Evolutionary conservation across 495 filamentous ascomycete species (phyloP), one percentile per base, ranked within the genome.

Genomic region (Xylaria bambusicola): DNA sequence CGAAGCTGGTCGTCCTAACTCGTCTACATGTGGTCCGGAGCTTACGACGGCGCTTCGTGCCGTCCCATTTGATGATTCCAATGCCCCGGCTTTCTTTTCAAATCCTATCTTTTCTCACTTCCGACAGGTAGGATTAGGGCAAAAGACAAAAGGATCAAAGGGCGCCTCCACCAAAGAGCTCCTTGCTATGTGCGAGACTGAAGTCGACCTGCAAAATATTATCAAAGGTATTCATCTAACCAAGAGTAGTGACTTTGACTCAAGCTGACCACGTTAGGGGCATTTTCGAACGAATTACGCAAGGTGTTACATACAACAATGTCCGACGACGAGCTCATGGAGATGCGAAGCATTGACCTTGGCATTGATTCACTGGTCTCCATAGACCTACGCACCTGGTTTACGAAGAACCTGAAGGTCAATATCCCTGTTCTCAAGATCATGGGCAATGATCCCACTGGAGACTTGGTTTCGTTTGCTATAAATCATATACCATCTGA

Each of bases 371-470:
- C 75, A 0, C 53, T 75, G 15, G 56, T 75, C 7, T 64, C 73
- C 3, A 65, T 77, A 18, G 71, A 73, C 26, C 52, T 75, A 12
- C 62, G 73, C 12, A 59, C 64, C 2, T 75, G 75, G 73, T 73
- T 75, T 44, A 36, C 71, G 36, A 73, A 68, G 42, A 60, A 68
- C 49, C 48, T 75, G 2, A 40, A 66, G 12, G 61, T 62, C 2
- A 66, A 75, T 60, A 45, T 77, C 2, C 75, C 75, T 2, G 71
- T 75, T 0, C 56, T 77, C 2, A 71, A 73, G 55, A 64, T 73
- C 21, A 36, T 77, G 7, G 52, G 67, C 13, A 72, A 65, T 24
- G 64, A 47, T 8, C 62, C 68, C 6, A 54, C 69, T 24, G 40
- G n/a, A 27, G 51, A 15, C 2, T 36, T 69, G 4, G 24, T 61